Base-by-base conservation (phyloP, 1,284 basidiomycete genomes). In the Trametes versicolor region DNA sequence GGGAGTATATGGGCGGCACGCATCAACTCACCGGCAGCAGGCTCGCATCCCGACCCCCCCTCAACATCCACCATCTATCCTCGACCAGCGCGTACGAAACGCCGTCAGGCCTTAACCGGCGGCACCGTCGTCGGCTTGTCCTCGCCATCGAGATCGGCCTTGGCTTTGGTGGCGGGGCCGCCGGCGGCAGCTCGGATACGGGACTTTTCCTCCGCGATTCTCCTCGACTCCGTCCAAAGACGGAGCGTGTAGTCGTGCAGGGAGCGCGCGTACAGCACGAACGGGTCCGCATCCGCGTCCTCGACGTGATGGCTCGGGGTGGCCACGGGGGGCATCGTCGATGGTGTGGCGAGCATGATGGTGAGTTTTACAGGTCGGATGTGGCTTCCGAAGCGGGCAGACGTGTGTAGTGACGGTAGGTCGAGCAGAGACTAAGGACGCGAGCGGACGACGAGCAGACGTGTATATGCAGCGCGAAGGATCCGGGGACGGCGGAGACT, bases 141-240 rank as follows among this genome's bases (percentile, higher is more conserved):
- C 66, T 62, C 34, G 64, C 63, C 29, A 58, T 55, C 53, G 43
- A 1, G 23, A 32, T 72, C 72, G 37, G 63, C 66, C 49, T 65
- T 58, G 59, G 56, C 66, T 62, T 63, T 70, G 52, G 51, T 62
- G 15, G 47, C 60, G 19, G 60, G 53, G 6, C 63, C 63, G 12
- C 64, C 43, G n/a, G 68, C 66, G 23, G 71, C 73, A n/a, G 69
- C 70, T 58, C 68, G 71, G 25, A 60, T 53, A 57, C 78, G 77
- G 21, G 81, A 79, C 70, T 80, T 80, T 72, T 88, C 85, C 73
- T 90, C 88, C 41, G 83, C 85, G 62, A 81, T 74, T 68, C 84
- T 82, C 70, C 87, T 80, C 13, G 89, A 88, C 72, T 91, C 87
- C 54, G 85, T 86, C 89, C 89, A 91, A 52, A 90, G 80, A 47